phyloP scores from a whole-genome alignment of 2,329 filamentous ascomycete genomes.

The Penicillium sp. region DNA sequence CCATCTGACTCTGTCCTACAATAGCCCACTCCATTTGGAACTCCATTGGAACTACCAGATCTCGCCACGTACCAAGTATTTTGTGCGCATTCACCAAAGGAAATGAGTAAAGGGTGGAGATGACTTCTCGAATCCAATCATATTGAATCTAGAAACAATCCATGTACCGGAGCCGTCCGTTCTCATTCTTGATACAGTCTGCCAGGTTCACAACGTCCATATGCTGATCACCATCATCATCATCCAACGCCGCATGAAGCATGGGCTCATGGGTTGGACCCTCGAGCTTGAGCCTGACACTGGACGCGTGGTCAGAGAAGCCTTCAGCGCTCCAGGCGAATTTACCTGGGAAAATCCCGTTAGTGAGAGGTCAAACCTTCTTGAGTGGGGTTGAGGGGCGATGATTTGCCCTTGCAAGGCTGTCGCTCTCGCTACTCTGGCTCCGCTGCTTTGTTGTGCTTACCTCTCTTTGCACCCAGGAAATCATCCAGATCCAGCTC shows the following conservation, averaged over 20 bases:
- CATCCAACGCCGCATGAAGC: conserved; percentile 14
- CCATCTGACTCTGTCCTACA: neutral
- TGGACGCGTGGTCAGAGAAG: conserved; percentile 10
- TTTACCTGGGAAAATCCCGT: conserved; percentile 9
- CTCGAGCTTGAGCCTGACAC: conserved; percentile 17
- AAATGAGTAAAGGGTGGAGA: too few relatives aligned
- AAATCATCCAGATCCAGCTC: conserved; percentile 22
- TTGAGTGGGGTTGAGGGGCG: neutral
- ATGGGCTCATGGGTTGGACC: conserved; percentile 18
- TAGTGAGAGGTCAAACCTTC: neutral
- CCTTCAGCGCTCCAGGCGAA: conserved; percentile 17
- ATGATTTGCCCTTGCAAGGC: neutral
- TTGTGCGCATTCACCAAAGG: too few relatives aligned
- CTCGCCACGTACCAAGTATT: neutral
- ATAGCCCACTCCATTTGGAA: neutral
- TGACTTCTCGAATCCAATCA: neutral
- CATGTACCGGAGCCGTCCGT: conserved; percentile 21
- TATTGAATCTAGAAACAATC: conserved; percentile 10
- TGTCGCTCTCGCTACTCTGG: neutral
- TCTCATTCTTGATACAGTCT: conserved; percentile 23
- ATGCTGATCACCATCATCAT: conserved; percentile 10
- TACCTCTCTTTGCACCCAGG: conserved; percentile 19
- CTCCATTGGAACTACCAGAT: neutral
- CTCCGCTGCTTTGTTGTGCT: neutral
- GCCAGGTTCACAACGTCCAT: conserved; percentile 17